These are phyloP conservation scores for Ophiostoma piceae DNA, from an alignment of 2,329 filamentous ascomycete species.

Conservation along the genomic window DNA sequence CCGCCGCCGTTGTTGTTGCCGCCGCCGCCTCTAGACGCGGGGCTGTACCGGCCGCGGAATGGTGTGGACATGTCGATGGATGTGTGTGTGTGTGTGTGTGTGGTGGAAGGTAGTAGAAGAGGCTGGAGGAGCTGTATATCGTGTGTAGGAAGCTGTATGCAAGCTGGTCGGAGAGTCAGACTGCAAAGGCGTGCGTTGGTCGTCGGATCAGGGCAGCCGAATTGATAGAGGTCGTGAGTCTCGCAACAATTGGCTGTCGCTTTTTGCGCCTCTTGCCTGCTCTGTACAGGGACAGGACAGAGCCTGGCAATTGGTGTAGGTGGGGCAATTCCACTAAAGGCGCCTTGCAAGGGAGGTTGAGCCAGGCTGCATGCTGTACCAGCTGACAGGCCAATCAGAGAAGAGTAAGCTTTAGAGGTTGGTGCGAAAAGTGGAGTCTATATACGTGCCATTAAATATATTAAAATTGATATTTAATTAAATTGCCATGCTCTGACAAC, in stretches of 20 bases:
- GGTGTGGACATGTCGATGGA: slow-evolving; percentile 25
- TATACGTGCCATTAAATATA: neutral
- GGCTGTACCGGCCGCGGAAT: slow-evolving; percentile 28
- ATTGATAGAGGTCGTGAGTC: neutral
- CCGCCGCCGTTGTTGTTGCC: slow-evolving; percentile 18
- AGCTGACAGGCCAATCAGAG: neutral
- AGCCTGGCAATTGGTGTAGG: neutral
- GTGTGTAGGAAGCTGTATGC: neutral
- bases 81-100: neutral
- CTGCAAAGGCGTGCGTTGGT: neutral
- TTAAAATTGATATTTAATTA: neutral
- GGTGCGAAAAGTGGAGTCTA: neutral
- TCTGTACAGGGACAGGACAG: neutral
- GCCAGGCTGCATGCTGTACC: neutral
- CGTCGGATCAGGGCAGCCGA: neutral
- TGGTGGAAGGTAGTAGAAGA: neutral
- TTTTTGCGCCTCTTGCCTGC: slow-evolving; percentile 10
- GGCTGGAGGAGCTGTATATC: neutral
- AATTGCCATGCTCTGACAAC: neutral
- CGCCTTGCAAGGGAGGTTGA: neutral
- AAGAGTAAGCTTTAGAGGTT: neutral
- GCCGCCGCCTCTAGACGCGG: slow-evolving; percentile 25
- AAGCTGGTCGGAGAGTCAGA: neutral
- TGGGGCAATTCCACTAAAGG: slow-evolving; percentile 1
- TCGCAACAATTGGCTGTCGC: slow-evolving; percentile 13